Base-by-base conservation (phyloP, 495 filamentous ascomycete genomes). In the Astrocystis sublimbata region DNA sequence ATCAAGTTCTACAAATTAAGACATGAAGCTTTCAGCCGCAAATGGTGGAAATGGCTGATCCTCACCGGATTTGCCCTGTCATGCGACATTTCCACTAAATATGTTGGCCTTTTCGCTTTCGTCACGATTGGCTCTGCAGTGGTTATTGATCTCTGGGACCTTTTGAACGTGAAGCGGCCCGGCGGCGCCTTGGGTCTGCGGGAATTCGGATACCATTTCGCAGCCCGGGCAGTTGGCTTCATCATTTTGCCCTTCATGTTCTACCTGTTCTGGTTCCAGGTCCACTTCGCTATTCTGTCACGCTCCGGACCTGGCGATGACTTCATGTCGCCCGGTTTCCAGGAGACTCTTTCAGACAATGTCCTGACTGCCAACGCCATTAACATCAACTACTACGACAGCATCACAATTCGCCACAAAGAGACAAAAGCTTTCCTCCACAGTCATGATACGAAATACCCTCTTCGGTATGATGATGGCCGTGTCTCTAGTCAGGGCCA, bases 41-140 rank as follows among this genome's bases (percentile, higher is more conserved):
- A 98, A 73, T 98, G 94, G 94, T 98, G 94, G 94, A 98, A 98
- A 75, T 98, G 94, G 94, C 83, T 98, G 33, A 86, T 98, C 52
- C 77, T 98, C 68, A 98, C 94, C 15, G 94, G 94, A 46, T 90
- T 98, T 70, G 87, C 88, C 47, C 82, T 98, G 69, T 97, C 92
- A 70, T 97, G 94, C 75, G 96, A 97, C 71, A 98, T 98, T 67
- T 97, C 94, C 19, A 96, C 91, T 71, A 98, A 98, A 77, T 98
- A 98, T 67, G 94, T 98, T 61, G 94, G 94, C 42, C 83, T 91
- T 43, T 98, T 98, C 75, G 96, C 93, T 67, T 98, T 98, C 77
- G 86, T 98, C 75, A 97, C 94, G 49, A 96, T 98, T 66, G 94
- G 94, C 51, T 89, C 91, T 6, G 94, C 94, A 9, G 94, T 98